Evolutionary conservation across 495 filamentous ascomycete genomes (phyloP).

Genomic region (Tetracladium setigerum): DNA sequence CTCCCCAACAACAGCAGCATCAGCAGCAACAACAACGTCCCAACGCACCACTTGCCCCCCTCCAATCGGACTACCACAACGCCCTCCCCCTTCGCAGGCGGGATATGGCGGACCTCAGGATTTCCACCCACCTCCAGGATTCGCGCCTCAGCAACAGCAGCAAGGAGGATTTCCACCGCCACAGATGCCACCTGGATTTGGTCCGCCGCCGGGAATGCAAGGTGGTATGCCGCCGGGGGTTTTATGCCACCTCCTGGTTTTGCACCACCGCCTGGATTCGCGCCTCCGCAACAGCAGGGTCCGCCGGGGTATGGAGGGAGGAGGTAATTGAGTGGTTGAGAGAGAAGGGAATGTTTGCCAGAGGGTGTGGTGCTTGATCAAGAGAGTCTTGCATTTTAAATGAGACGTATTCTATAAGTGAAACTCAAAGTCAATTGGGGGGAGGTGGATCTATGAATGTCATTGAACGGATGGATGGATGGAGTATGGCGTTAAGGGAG

Average conservation of each 20-base stretch:
- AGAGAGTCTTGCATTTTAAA: no score
- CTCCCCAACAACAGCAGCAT: slow-evolving; percentile 11
- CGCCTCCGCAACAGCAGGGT: slow-evolving; percentile 8
- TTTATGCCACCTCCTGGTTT: slow-evolving; percentile 18
- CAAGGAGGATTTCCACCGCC: neutral
- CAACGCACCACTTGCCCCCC: slow-evolving; percentile 45
- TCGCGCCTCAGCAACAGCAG: slow-evolving; percentile 11
- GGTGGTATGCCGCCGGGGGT: slow-evolving; percentile 9
- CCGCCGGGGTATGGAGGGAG: slow-evolving; percentile 21
- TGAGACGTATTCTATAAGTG: no score
- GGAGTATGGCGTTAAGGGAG: no score
- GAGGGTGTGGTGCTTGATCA: no score
- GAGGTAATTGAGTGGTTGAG: slow-evolving; percentile 1
- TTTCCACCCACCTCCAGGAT: slow-evolving; percentile 46
- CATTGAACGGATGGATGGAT: no score
- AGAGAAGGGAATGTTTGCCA: neutral
- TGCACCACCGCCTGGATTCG: slow-evolving; percentile 3
- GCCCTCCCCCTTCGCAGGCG: slow-evolving; percentile 70
- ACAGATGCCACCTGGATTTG: slow-evolving; percentile 20
- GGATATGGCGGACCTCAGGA: slow-evolving; percentile 72
- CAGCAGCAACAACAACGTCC: slow-evolving; percentile 11
- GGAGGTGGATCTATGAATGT: no score
- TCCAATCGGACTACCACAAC: slow-evolving; percentile 68
- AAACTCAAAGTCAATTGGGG: no score
- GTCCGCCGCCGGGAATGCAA: slow-evolving; percentile 2